Evolutionary conservation across 495 filamentous ascomycete genomes (phyloP), one percentile per base, ranked within the genome.

Genomic region (Podospora fimiseda): DNA sequence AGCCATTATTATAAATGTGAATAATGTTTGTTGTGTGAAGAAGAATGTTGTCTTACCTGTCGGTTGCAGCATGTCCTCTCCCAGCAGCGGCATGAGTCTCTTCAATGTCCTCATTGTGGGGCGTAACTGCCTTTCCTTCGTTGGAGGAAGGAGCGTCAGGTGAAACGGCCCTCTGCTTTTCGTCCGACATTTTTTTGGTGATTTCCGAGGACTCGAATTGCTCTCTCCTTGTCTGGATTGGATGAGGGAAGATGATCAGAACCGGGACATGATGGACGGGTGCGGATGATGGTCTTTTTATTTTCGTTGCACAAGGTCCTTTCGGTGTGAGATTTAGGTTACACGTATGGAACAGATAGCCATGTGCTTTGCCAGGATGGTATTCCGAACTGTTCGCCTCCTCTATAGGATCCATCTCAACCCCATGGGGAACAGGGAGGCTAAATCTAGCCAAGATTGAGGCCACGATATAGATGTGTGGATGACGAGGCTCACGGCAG

Each of bases 21-120:
- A 38, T 18, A 7, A 15, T 3, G 0, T 14, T 9, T 4, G 1
- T 5, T 23, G 57, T 22, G 7, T 8, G n/a, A n/a, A n/a, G n/a
- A n/a, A n/a, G n/a, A n/a, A n/a, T n/a, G n/a, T n/a, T n/a, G 33
- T 47, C 75, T 66, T 61, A 82, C 76, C 74, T 71, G 54, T 88
- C 83, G 0, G 83, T 85, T 3, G 81, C 83, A 1, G 68, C 71
- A 48, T 79, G 73, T 18, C 83, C 82, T 15, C 73, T 67, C 57
- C 78, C 81, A n/a, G 80, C 82, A 18, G 71, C 74, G 48, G 71
- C 67, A 54, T 76, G 40, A 24, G 13, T 43, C 18, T 39, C 48
- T 14, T 13, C 45, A 38, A 16, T 9, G 0, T 14, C 41, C 15
- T 60, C 47, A 19, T 43, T 20, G 43, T 53, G 50, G 27, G 23